Conservation (phyloP, 768 basidiomycete species). For the Phaeotremella fagi region DNA sequence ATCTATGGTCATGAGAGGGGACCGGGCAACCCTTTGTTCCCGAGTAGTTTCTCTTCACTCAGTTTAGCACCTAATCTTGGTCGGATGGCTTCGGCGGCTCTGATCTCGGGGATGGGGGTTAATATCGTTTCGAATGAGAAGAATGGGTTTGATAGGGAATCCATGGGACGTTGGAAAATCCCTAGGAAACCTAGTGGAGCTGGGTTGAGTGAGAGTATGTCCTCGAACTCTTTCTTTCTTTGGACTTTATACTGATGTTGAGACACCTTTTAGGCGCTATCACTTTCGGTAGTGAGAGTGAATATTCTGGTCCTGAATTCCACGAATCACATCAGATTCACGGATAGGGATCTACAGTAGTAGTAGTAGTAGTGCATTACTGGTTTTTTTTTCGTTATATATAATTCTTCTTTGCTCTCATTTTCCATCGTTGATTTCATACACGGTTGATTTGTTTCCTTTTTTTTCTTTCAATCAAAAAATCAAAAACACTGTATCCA, state of each 20-base stretch:
- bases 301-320: too few relatives aligned
- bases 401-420: too few relatives aligned
- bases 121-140: neutral
- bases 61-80: constrained; percentile 62
- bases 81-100: constrained; percentile 29
- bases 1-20: constrained; percentile 56
- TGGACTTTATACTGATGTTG: neutral
- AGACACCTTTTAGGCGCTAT: constrained; percentile 29
- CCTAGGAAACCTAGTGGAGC: constrained; percentile 31
- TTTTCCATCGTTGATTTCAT: too few relatives aligned
- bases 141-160: neutral
- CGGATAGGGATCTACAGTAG: too few relatives aligned
- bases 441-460: too few relatives aligned
- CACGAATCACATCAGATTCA: too few relatives aligned
- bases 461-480: too few relatives aligned
- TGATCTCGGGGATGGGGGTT: constrained; percentile 9
- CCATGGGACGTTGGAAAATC: constrained; percentile 14
- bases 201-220: constrained; percentile 44
- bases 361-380: too few relatives aligned
- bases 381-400: too few relatives aligned
- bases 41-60: constrained; percentile 69
- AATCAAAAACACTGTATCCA: too few relatives aligned
- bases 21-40: constrained; percentile 74
- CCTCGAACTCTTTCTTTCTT: neutral
- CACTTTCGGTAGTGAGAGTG: constrained; percentile 37